Base-by-base conservation (phyloP, 768 basidiomycete genomes). In the Mycena sanguinolenta region DNA sequence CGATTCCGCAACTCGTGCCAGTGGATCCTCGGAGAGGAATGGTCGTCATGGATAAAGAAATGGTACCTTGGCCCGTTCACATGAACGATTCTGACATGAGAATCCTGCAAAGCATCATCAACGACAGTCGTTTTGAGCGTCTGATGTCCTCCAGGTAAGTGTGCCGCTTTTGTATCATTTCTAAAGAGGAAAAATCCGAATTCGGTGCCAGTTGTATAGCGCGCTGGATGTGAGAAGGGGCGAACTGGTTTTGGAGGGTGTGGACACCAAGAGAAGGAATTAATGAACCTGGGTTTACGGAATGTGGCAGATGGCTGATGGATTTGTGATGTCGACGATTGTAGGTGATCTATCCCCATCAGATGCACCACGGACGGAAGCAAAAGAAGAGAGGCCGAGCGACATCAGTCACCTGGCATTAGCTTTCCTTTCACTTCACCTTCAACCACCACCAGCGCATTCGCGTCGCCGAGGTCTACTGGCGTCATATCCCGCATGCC, bases 401-500 rank as follows among this genome's bases (percentile, higher is more conserved):
- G 39, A 46, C 23, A 57, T 13, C 39, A 55, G 53, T 52, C 46
- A 50, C 34, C 58, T 34, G 30, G 38, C 34, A 8, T 38, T 58
- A 28, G 25, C 55, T 25, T 23, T 7, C n/a, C 8, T 49, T 23
- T 23, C 21, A 17, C 21, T 32, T 50, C 30, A 34, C 13, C 60
- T 38, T 10, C 57, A 32, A 50, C 65, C 57, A 66, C 65, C 58
- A 66, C n/a, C 42, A 44, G 25, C 17, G 25, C 34, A 39, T 39
- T 42, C 16, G 38, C n/a, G 16, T 55, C 27, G 19, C 46, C 58
- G 36, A 62, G 32, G 32, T n/a, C 39, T 62, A 8, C 21, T 34
- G 23, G 28, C 23, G 34, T 57, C 50, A 16, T 32, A 63, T 58
- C 58, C 49, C 69, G 67, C 25, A 89, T 89, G 88, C 87, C 88